phyloP scores from a whole-genome alignment of 495 filamentous ascomycete species.

The Usnea hakonensis region DNA sequence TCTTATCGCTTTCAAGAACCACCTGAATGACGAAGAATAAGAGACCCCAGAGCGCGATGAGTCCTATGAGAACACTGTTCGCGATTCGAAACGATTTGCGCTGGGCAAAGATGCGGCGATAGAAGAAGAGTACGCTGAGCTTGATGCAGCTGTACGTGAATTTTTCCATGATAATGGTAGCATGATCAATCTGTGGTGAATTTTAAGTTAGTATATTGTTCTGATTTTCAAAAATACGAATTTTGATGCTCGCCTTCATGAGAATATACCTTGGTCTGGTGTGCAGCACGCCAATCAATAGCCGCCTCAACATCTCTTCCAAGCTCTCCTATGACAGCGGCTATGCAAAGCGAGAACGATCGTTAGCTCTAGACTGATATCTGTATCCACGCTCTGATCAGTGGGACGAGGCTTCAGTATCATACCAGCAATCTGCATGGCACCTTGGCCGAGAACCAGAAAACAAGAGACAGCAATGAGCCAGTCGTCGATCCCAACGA shows the following conservation, averaged over 20 bases:
- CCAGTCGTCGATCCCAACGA: conserved; percentile 17
- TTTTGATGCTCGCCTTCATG: background rate
- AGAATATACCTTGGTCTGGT: conserved; percentile 2
- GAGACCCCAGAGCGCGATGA: conserved; percentile 7
- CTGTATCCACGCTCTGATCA: background rate
- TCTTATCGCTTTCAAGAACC: background rate
- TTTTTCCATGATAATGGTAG: conserved; percentile 6
- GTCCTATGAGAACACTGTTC: conserved; percentile 4
- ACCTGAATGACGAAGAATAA: background rate
- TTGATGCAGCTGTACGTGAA: conserved; percentile 8
- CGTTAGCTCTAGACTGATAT: background rate
- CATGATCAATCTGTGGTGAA: background rate
- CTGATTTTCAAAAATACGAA: background rate
- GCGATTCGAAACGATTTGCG: conserved; percentile 7
- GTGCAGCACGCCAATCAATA: conserved; percentile 4
- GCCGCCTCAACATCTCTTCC: conserved; percentile 1
- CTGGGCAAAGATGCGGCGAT: conserved; percentile 9
- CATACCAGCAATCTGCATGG: conserved; percentile 10
- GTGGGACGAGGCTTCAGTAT: background rate
- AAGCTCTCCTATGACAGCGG: conserved; percentile 2
- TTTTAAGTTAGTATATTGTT: background rate
- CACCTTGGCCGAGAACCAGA: conserved; percentile 5
- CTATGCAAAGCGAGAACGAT: background rate
- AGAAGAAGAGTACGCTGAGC: conserved; percentile 12
- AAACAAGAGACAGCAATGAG: conserved; percentile 9